Conservation (phyloP, 2,329 filamentous ascomycete genomes). For the Trichoderma breve region DNA sequence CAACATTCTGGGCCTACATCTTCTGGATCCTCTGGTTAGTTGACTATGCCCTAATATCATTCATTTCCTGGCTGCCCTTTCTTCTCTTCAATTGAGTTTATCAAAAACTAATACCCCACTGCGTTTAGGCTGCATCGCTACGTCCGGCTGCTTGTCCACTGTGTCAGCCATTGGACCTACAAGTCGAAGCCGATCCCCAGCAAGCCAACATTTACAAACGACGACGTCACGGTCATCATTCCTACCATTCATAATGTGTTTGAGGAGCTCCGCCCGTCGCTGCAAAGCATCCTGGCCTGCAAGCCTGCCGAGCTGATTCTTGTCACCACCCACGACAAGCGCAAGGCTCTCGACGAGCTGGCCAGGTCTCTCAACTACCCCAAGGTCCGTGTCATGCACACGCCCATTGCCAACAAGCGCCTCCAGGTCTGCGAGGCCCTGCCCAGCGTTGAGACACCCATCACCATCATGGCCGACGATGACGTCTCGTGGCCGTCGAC, state of each 20-base stretch:
- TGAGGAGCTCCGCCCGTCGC: conserved; percentile 76
- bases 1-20: conserved; percentile 46
- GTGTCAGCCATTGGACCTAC: conserved; percentile 82
- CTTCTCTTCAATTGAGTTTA: background rate
- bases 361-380: conserved; percentile 58
- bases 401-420: conserved; percentile 89
- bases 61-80: background rate
- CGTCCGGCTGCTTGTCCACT: conserved; percentile 78
- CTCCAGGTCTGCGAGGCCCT: conserved; percentile 90
- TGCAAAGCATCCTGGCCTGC: conserved; percentile 72
- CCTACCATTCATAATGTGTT: conserved; percentile 88
- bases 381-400: conserved; percentile 71
- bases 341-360: conserved; percentile 65
- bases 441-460: conserved; percentile 75
- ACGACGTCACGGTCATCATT: conserved; percentile 91
- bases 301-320: conserved; percentile 72
- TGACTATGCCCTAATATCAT: conserved; percentile 5
- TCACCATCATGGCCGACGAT: conserved; percentile 93
- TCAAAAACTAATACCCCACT: background rate
- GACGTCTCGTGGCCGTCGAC: conserved; percentile 90
- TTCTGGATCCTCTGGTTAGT: conserved; percentile 50
- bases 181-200: conserved; percentile 78
- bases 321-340: conserved; percentile 81
- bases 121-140: conserved; percentile 76
- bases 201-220: conserved; percentile 72